Conservation (phyloP, 805 yeast species). For the Metahyphopichia silvanorum region DNA sequence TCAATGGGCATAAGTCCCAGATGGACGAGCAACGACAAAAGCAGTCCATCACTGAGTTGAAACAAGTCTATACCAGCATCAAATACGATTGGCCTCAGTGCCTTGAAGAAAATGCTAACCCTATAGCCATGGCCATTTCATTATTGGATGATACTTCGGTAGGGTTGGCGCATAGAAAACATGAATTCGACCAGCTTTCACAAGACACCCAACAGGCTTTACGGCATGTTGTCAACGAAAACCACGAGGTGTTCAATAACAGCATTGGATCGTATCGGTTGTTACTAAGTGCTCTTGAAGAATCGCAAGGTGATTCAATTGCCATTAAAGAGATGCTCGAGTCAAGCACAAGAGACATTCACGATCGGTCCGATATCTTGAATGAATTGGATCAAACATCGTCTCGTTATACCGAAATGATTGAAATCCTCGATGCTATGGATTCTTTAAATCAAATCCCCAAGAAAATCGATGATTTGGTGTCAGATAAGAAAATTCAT, state of each 20-base stretch:
- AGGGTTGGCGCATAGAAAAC: slow-evolving; percentile 75
- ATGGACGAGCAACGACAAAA: slow-evolving; percentile 14
- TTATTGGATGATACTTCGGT: slow-evolving; percentile 84
- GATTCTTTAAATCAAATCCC: slow-evolving; percentile 59
- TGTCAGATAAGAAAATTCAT: slow-evolving; percentile 68
- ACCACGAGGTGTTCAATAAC: slow-evolving; percentile 80
- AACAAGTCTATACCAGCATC: slow-evolving; percentile 32
- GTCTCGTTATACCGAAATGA: slow-evolving; percentile 59
- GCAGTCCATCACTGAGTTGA: slow-evolving; percentile 31
- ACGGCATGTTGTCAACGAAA: slow-evolving; percentile 70
- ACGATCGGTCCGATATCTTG: slow-evolving; percentile 53
- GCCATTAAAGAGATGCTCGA: slow-evolving; percentile 48
- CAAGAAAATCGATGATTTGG: slow-evolving; percentile 57
- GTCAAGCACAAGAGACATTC: slow-evolving; percentile 47
- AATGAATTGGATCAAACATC: slow-evolving; percentile 65
- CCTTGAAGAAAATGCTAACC: slow-evolving; percentile 52
- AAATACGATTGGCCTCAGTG: slow-evolving; percentile 44
- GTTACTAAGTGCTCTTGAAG: slow-evolving; percentile 58
- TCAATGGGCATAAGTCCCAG: slow-evolving; percentile 14
- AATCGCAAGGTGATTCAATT: slow-evolving; percentile 59
- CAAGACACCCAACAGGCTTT: slow-evolving; percentile 54
- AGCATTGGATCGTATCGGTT: slow-evolving; percentile 81
- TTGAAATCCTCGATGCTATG: slow-evolving; percentile 67
- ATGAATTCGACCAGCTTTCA: slow-evolving; percentile 64
- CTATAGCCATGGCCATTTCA: slow-evolving; percentile 80